These are phyloP conservation scores for Leccinum imitatum DNA, from an alignment of 768 basidiomycete genomes.

Conservation along the genomic window DNA sequence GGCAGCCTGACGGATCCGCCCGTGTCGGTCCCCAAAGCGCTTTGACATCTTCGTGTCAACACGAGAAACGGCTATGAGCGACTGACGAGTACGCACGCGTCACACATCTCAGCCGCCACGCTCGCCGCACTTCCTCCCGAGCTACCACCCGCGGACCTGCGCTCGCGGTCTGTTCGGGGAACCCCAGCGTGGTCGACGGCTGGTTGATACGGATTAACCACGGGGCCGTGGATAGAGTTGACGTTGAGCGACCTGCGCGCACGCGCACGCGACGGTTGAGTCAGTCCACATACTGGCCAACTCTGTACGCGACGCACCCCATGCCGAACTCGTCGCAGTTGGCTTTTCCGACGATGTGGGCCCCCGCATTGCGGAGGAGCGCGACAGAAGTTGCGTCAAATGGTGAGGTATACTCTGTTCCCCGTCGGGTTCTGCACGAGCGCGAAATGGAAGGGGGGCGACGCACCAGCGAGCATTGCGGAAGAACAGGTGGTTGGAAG, in stretches of 20 bases:
- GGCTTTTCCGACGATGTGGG: constrained; percentile 79
- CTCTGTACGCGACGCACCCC: constrained; percentile 69
- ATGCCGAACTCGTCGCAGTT: constrained; percentile 99
- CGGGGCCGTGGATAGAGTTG: constrained; percentile 72
- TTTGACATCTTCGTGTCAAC: constrained; percentile 31
- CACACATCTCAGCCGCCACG: constrained; percentile 80
- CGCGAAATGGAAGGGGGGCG: not conserved
- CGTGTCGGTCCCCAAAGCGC: constrained; percentile 92
- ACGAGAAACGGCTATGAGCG: not conserved
- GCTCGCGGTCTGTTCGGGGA: constrained; percentile 34
- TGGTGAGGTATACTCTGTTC: constrained; percentile 69
- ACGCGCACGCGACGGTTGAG: not conserved
- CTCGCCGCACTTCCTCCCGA: constrained; percentile 96
- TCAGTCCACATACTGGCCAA: not conserved
- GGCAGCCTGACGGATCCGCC: constrained; percentile 93
- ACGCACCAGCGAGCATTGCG: constrained; percentile 62
- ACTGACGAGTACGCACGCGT: constrained; percentile 56
- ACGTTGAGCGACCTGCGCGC: constrained; percentile 68
- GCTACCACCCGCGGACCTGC: constrained; percentile 83
- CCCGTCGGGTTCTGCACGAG: not conserved
- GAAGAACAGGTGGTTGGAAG: constrained; percentile 81
- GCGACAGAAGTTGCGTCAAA: constrained; percentile 86
- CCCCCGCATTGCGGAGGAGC: constrained; percentile 58
- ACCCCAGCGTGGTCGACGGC: constrained; percentile 13
- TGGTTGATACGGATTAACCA: constrained; percentile 69